phyloP scores from a whole-genome alignment of 2,329 filamentous ascomycete species.

The Aspergillus phoenicis region DNA sequence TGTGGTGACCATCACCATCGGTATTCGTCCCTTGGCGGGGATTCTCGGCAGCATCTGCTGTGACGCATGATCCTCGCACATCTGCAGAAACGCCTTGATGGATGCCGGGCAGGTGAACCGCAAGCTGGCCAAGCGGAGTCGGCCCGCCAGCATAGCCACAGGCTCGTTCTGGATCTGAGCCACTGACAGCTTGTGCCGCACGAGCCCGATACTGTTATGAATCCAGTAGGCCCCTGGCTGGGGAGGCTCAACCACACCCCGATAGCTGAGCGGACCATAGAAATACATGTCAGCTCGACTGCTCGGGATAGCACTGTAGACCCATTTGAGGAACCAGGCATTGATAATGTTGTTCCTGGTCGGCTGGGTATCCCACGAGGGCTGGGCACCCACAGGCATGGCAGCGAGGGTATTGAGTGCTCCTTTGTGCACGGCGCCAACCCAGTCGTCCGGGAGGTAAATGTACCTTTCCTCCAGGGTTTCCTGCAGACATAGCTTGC shows the following conservation, averaged over 20 bases:
- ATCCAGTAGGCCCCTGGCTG: background rate
- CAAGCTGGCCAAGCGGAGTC: background rate
- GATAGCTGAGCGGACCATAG: slow-evolving; percentile 5
- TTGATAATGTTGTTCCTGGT: slow-evolving; percentile 10
- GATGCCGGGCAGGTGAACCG: background rate
- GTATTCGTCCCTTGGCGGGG: background rate
- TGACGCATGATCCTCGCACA: background rate
- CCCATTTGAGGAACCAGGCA: slow-evolving; percentile 2
- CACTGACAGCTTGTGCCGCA: background rate
- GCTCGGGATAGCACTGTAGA: background rate
- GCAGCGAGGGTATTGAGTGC: background rate
- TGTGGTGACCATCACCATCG: background rate
- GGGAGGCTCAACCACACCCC: background rate
- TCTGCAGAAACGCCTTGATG: background rate
- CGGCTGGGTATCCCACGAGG: background rate
- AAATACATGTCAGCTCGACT: background rate
- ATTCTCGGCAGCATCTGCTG: too few species aligned
- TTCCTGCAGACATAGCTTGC: background rate
- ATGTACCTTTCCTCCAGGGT: background rate
- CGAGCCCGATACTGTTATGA: slow-evolving; percentile 1
- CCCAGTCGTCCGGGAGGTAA: slow-evolving; percentile 2
- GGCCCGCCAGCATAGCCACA: background rate
- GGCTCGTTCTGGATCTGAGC: background rate
- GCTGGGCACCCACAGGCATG: background rate
- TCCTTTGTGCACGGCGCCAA: background rate